Percentiles rank a stretch among this genome's conserved stretches.
Conservation (phyloP, 2,329 filamentous ascomycete species). For the Colletotrichum echinochloae region DNA sequence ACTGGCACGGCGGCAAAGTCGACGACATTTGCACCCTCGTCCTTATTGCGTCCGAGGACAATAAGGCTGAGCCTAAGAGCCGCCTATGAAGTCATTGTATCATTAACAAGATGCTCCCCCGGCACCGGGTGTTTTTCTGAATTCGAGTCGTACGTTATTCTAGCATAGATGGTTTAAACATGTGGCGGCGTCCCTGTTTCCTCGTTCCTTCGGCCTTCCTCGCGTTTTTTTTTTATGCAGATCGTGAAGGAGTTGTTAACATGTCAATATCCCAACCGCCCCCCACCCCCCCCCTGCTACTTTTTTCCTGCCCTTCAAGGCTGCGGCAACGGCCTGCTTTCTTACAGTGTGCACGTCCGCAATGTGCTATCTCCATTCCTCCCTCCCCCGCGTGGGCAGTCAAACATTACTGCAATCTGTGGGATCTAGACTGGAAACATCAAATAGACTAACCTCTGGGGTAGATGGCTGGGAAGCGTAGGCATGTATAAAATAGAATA, state of each 20-base stretch:
- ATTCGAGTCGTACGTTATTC: neutral
- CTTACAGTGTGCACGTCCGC: slow-evolving; percentile 16
- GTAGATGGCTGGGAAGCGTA: neutral
- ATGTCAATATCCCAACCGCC: neutral
- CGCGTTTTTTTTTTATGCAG: slow-evolving; percentile 5
- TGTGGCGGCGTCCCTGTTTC: neutral
- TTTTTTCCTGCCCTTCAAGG: neutral
- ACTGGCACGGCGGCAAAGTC: slow-evolving; percentile 91
- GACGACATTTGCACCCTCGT: slow-evolving; percentile 95
- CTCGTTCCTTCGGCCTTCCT: neutral
- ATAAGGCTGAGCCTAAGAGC: slow-evolving; percentile 45
- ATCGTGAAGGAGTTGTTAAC: neutral
- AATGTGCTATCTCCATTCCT: neutral
- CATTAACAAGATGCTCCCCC: neutral
- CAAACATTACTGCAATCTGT: neutral
- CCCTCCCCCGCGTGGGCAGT: neutral
- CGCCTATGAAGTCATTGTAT: slow-evolving; percentile 45
- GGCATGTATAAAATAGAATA: neutral
- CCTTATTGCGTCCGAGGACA: slow-evolving; percentile 78
- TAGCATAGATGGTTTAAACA: neutral
- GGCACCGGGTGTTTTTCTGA: neutral
- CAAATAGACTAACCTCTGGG: slow-evolving; percentile 1
- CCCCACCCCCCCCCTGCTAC: slow-evolving; percentile 11
- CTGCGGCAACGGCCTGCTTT: neutral
- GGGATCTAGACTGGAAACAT: neutral